Conservation (phyloP, 257 asterid genomes). For the Jacaranda mimosifolia region DNA sequence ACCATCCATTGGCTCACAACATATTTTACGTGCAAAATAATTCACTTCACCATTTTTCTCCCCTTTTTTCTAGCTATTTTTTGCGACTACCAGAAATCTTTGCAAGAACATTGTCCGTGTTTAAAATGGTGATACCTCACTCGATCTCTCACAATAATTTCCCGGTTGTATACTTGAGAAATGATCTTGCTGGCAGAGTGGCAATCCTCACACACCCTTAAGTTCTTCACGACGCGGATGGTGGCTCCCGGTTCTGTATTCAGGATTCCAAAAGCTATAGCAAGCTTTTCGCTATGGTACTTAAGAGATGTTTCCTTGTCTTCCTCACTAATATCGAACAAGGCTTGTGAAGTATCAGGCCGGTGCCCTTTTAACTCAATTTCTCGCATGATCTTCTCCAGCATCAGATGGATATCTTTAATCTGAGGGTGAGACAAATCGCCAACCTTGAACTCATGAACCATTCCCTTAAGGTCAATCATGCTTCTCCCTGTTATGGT, state of each 20-base stretch:
- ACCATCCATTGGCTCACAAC: no score
- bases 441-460: conserved; percentile 60
- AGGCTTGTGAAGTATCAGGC: conserved; percentile 46
- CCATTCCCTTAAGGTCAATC: conserved; percentile 42
- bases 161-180: conserved; percentile 48
- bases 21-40: no score
- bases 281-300: conserved; percentile 73
- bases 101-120: conserved; percentile 57
- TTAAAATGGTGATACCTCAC: conserved; percentile 57
- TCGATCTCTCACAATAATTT: conserved; percentile 59
- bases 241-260: conserved; percentile 44
- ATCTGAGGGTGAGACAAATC: conserved; percentile 48
- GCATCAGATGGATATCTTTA: conserved; percentile 32
- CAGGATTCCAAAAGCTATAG: conserved; percentile 59
- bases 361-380: conserved; percentile 42
- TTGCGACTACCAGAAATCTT: conserved; percentile 55
- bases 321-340: conserved; percentile 61
- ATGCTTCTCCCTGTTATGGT: conserved; percentile 47
- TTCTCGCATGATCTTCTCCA: conserved; percentile 47
- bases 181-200: conserved; percentile 55
- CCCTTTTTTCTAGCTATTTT: no score
- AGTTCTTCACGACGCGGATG: conserved; percentile 56
- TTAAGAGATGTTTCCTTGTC: conserved; percentile 56
- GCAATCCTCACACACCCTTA: conserved; percentile 64
- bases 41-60: no score